Evolutionary conservation across 805 yeast species (phyloP), one percentile per base, ranked within the genome.

Genomic region (Suhomyces sp.): DNA sequence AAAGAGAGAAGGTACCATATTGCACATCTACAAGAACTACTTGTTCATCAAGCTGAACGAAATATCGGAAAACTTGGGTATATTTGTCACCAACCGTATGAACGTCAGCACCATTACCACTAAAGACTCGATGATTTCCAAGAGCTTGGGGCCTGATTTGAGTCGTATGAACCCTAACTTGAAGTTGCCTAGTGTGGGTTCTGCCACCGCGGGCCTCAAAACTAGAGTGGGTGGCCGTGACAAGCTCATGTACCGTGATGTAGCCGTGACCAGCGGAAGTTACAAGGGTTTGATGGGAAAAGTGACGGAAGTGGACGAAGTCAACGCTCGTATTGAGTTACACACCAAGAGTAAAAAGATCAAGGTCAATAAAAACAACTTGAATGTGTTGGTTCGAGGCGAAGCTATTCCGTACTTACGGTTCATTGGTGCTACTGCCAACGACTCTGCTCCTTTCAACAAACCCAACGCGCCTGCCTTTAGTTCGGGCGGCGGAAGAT

Each of bases 281-380:
- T 90, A 93, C 69, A 94, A 94, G 73, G 98, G 99, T 46, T 84
- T 90, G 60, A 85, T 87, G 74, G 99, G 99, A 67, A 88, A 90
- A 58, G 90, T 94, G 44, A 87, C 88, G 60, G 98, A 94, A 66
- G 90, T 97, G 8, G 94, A 90, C 62, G 99, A 96, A 57, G 87
- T 87, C 12, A 82, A 81, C 60, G 98, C 97, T 1, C 82, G 97
- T 55, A 89, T 94, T 44, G 99, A 94, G 72, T 79, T 94, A 58
- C 98, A 94, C 69, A 89, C 97, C 26, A 92, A 92, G 60, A 86
- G 86, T 65, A 94, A 93, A 68, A 88, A 88, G 54, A 84, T 92
- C 56, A 89, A 93, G 54, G 88, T 94, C 33, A 86, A 85, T 61
- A 92, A 92, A 65, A 79, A 82, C 33, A 89, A 86, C 64, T 78